A percentile compares a stretch with the other conserved stretches of the same genome.
Evolutionary conservation across 129 eudicot genomes (phyloP).

Genomic region (Flaveria linearis): DNA sequence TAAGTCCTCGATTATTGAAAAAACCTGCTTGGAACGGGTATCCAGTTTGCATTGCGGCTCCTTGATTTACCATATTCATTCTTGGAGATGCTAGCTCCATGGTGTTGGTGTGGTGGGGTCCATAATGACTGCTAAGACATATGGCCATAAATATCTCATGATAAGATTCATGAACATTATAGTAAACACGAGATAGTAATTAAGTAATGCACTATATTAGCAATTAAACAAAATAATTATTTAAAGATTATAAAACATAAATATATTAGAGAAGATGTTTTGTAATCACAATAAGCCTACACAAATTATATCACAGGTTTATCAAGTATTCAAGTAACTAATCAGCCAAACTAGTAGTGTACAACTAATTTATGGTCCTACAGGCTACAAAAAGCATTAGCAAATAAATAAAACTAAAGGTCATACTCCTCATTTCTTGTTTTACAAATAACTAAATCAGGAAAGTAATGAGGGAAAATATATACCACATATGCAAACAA

Average conservation of each 20-base stretch:
- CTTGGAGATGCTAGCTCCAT: constrained; percentile 75
- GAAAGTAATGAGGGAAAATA: constrained; percentile 7
- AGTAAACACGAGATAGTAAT: constrained; percentile 15
- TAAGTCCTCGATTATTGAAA: neutral
- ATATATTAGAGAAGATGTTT: neutral
- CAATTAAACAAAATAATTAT: neutral
- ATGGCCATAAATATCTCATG: constrained; percentile 16
- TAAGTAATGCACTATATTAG: neutral
- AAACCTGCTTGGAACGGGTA: constrained; percentile 50
- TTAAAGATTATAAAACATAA: constrained; percentile 7
- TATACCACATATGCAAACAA: constrained; percentile 8
- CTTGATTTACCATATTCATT: constrained; percentile 53
- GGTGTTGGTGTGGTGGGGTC: constrained; percentile 41
- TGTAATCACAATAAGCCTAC: constrained; percentile 8
- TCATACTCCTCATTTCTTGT: neutral
- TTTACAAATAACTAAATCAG: neutral
- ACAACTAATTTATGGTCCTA: constrained; percentile 14
- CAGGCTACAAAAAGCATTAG: neutral
- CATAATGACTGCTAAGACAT: constrained; percentile 49
- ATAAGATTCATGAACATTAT: constrained; percentile 24
- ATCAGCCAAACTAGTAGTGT: neutral
- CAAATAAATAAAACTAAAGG: neutral
- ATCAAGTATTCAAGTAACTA: constrained; percentile 18
- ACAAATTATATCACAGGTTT: neutral
- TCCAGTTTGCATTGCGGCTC: constrained; percentile 46